Evolutionary conservation across 2,329 filamentous ascomycete genomes (phyloP).

Genomic region (Harringtonia lauricola): DNA sequence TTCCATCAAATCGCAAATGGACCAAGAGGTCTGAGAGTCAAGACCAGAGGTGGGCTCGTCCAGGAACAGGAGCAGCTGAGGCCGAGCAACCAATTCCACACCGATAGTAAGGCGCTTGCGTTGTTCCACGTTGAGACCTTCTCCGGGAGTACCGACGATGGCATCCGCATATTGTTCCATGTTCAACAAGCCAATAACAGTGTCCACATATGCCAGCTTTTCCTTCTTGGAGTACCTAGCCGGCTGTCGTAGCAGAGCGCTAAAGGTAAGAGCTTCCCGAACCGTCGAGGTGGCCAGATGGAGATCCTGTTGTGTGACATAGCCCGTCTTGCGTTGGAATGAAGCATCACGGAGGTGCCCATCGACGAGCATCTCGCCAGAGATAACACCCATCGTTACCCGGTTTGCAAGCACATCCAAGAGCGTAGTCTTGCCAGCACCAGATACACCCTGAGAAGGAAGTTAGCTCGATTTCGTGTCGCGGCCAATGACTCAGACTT

Average conservation of each 20-base stretch:
- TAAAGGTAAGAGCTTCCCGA: slow-evolving; percentile 78
- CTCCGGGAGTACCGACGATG: slow-evolving; percentile 78
- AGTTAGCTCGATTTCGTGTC: too few relatives aligned
- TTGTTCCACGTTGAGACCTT: slow-evolving; percentile 65
- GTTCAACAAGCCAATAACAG: slow-evolving; percentile 81
- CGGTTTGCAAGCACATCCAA: slow-evolving; percentile 77
- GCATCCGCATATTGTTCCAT: slow-evolving; percentile 87
- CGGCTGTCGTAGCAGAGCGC: slow-evolving; percentile 74
- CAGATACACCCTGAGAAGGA: too few relatives aligned
- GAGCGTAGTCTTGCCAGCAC: slow-evolving; percentile 85
- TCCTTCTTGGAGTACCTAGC: slow-evolving; percentile 59
- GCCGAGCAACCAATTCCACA: slow-evolving; percentile 90
- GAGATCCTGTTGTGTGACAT: slow-evolving; percentile 86
- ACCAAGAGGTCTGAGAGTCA: slow-evolving; percentile 87
- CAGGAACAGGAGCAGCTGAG: slow-evolving; percentile 77
- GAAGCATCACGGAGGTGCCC: slow-evolving; percentile 60
- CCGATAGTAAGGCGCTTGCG: slow-evolving; percentile 71
- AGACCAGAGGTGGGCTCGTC: slow-evolving; percentile 92
- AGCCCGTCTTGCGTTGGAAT: slow-evolving; percentile 85
- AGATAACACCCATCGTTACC: slow-evolving; percentile 78
- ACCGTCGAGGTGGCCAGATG: slow-evolving; percentile 77
- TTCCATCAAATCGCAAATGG: slow-evolving; percentile 63
- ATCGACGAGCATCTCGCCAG: slow-evolving; percentile 65
- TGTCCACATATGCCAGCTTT: slow-evolving; percentile 79
- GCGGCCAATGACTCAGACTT: too few relatives aligned